Base-by-base conservation (phyloP, 169 alveolate genomes). In the Plasmodium coatneyi region DNA sequence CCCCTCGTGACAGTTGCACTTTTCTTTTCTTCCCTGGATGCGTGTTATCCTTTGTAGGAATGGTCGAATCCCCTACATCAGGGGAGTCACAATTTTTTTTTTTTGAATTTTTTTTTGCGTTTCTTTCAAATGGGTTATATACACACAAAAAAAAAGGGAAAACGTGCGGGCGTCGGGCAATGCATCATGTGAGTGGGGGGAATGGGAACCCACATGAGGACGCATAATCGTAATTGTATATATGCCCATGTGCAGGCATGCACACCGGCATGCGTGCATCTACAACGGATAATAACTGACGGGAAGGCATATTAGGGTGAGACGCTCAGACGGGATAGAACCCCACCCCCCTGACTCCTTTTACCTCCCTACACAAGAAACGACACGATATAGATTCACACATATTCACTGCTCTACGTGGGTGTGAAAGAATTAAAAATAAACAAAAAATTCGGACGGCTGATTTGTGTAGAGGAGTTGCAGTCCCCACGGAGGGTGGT, bases 361-460 rank as follows among this genome's bases (percentile, higher is more conserved):
- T n/a, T 12, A 46, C 56, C 5, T 46, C 56, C n/a, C 56, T 46
- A 46, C 56, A 12, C 56, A 46, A 12, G 56, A 46, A 46, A 12
- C 56, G n/a, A 12, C n/a, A 46, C 56, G 56, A 46, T 12, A 46
- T 46, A 12, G 3, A 46, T 12, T 46, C 56, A 12, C 56, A 12
- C n/a, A 46, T 12, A 10, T 10, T 9, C 19, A 46, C 56, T 46
- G 56, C 4, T 46, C n/a, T 46, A 46, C 56, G 52, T 78, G 39
- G 22, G 28, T n/a, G 60, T 19, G 49, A 5, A 41, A 19, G 7
- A 32, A 36, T 78, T 34, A 78, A 78, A 36, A 78, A 78, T 78
- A 32, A 78, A 78, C 70, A 78, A 78, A 78, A 78, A 36, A 78
- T 78, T 78, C n/a, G 22, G 10, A 78, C 36, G 12, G 28, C 32